Base-by-base conservation (phyloP, 192 early-diverging fungal species). In the Diversispora eburnea region DNA sequence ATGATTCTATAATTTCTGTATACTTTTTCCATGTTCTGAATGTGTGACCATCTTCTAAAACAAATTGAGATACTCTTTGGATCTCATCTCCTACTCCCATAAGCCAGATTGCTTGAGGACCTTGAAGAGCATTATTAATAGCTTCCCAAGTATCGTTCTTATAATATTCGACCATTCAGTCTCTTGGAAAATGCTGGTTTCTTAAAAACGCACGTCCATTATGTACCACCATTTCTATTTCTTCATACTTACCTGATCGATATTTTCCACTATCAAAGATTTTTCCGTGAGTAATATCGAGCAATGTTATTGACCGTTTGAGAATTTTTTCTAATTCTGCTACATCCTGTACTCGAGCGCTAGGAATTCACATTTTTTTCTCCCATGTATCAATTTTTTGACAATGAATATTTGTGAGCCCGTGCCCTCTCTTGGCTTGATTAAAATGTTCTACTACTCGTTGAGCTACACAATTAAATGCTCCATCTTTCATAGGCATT, bases 101-200 rank as follows among this genome's bases (percentile, higher is more conserved):
- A 68, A 68, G 67, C 67, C 25, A 68, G 25, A 68, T 55, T 68
- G 25, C 67, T 68, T 68, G 49, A 20, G 67, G 52, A 43, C 67
- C 54, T 69, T 56, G 67, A 69, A 69, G 67, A 69, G 67, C 52
- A 41, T 69, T 69, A 69, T 69, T 69, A 12, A 69, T 69, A 13
- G 67, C 52, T 0, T 47, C 43, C 67, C 51, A 69, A n/a, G n/a
- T n/a, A n/a, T n/a, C n/a, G n/a, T n/a, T n/a, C n/a, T n/a, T n/a
- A n/a, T n/a, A n/a, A n/a, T n/a, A n/a, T n/a, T n/a, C n/a, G n/a
- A n/a, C n/a, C n/a, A n/a, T n/a, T n/a, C n/a, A n/a, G n/a, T n/a
- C 49, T 67, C 49, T 68, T 68, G 51, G 67, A 55, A 68, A 68
- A 15, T 68, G 67, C 5, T 68, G 49, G 43, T 68, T 68, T 68